Evolutionary conservation across 495 filamentous ascomycete genomes (phyloP).

Genomic region (Xylaria bambusicola): DNA sequence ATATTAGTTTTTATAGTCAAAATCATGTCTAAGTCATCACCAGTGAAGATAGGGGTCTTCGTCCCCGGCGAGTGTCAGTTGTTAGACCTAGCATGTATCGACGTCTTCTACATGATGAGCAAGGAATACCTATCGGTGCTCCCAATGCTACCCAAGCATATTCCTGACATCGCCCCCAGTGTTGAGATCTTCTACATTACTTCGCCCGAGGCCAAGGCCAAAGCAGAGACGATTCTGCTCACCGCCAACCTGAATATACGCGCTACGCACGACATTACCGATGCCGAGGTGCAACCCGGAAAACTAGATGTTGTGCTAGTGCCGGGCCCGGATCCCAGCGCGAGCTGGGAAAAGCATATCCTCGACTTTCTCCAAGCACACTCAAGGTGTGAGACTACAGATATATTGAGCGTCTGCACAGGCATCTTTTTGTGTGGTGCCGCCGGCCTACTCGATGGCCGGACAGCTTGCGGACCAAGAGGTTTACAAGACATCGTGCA

Average conservation of each 20-base stretch:
- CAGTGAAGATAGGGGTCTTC: slow-evolving; percentile 36
- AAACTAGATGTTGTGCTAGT: slow-evolving; percentile 54
- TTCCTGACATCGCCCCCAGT: slow-evolving; percentile 41
- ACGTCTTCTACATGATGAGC: slow-evolving; percentile 49
- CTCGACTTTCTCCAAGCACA: slow-evolving; percentile 42
- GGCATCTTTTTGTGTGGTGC: slow-evolving; percentile 51
- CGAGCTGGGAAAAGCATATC: slow-evolving; percentile 3
- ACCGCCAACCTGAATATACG: slow-evolving; percentile 38
- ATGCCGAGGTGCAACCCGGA: slow-evolving; percentile 48
- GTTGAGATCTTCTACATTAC: slow-evolving; percentile 50
- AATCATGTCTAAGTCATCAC: slow-evolving; percentile 13
- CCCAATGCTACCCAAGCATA: slow-evolving; percentile 30
- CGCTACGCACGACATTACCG: slow-evolving; percentile 43
- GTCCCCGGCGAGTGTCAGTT: slow-evolving; percentile 45
- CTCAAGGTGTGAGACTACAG: slow-evolving; percentile 32
- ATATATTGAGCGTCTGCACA: slow-evolving; percentile 60
- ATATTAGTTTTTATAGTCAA: too few species aligned
- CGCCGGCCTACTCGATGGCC: slow-evolving; percentile 53
- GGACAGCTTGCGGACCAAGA: slow-evolving; percentile 52
- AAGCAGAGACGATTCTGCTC: slow-evolving; percentile 26
- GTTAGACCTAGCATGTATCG: slow-evolving; percentile 50
- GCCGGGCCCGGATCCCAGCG: slow-evolving; percentile 54
- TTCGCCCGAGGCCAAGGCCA: slow-evolving; percentile 29
- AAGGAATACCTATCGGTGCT: slow-evolving; percentile 43
- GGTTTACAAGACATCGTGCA: slow-evolving; percentile 46